phyloP scores from a whole-genome alignment of 306 rosid species.

The Lithocarpus polystachyus region DNA sequence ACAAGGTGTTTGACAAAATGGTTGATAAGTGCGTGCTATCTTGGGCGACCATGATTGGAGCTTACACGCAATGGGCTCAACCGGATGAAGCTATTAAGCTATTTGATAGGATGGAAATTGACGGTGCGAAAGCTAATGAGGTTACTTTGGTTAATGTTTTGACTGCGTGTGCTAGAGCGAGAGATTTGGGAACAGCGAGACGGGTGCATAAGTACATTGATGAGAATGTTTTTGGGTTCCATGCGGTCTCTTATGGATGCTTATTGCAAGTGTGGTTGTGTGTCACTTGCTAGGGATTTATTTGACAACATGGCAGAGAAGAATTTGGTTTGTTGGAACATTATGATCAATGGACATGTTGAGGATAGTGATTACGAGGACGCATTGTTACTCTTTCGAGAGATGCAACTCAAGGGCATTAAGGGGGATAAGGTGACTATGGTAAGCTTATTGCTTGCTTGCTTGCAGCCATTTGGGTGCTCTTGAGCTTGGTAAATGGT shows the following conservation, averaged over 20 bases:
- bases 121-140: conserved; percentile 17
- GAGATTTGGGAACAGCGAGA: conserved; percentile 17
- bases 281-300: conserved; percentile 16
- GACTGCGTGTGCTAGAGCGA: conserved; percentile 13
- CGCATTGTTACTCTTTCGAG: conserved; percentile 16
- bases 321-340: conserved; percentile 28
- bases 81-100: conserved; percentile 15
- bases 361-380: conserved; percentile 17
- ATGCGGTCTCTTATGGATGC: conserved; percentile 20
- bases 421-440: conserved; percentile 24
- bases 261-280: conserved; percentile 24
- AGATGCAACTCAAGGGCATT: conserved; percentile 23
- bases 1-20: conserved; percentile 23
- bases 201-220: conserved; percentile 12
- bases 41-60: conserved; percentile 32
- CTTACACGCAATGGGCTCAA: conserved; percentile 15
- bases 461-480: conserved; percentile 30
- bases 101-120: conserved; percentile 3
- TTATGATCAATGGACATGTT: conserved; percentile 24
- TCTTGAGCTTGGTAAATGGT: conserved; percentile 28
- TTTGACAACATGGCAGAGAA: conserved; percentile 10
- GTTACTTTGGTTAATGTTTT: conserved; percentile 20
- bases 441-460: conserved; percentile 25
- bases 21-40: conserved; percentile 22
- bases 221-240: conserved; percentile 11